These are phyloP conservation scores for Begonia fuchsioides DNA, from an alignment of 306 rosid species.

Conservation along the genomic window DNA sequence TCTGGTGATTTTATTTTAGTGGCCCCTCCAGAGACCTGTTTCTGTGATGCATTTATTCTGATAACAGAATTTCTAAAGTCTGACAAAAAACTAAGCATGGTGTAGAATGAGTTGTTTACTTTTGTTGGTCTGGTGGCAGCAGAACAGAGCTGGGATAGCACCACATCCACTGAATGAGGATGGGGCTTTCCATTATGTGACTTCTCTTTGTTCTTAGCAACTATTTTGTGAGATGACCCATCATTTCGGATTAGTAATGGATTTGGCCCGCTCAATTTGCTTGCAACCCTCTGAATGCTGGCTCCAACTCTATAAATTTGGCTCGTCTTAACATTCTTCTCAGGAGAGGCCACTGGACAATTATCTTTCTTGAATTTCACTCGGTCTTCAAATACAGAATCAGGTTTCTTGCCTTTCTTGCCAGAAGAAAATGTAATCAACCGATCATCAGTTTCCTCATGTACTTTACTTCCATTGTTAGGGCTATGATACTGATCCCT, in stretches of 20 bases:
- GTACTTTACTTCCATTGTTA: slow-evolving; percentile 10
- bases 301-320: slow-evolving; percentile 34
- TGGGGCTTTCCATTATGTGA: slow-evolving; percentile 10
- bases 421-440: slow-evolving; percentile 7
- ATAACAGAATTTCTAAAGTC: slow-evolving; percentile 29
- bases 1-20: slow-evolving; percentile 17
- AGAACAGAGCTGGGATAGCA: slow-evolving; percentile 29
- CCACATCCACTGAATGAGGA: slow-evolving; percentile 25
- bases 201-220: slow-evolving; percentile 3
- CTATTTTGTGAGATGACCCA: slow-evolving; percentile 10
- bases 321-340: slow-evolving; percentile 7
- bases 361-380: slow-evolving; percentile 4
- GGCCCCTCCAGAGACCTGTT: slow-evolving; percentile 22
- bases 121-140: slow-evolving; percentile 34
- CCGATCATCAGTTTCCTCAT: slow-evolving; percentile 14
- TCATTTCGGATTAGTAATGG: slow-evolving; percentile 22
- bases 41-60: slow-evolving; percentile 12
- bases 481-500: slow-evolving; percentile 14
- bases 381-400: slow-evolving; percentile 13
- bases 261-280: slow-evolving; percentile 26
- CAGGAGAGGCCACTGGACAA: slow-evolving; percentile 1
- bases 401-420: slow-evolving; percentile 25
- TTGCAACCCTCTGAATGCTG: slow-evolving; percentile 31
- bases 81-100: slow-evolving; percentile 22
- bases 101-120: slow-evolving; percentile 10